Base-by-base conservation (phyloP, 768 basidiomycete genomes). In the Amanita jacksonii region DNA sequence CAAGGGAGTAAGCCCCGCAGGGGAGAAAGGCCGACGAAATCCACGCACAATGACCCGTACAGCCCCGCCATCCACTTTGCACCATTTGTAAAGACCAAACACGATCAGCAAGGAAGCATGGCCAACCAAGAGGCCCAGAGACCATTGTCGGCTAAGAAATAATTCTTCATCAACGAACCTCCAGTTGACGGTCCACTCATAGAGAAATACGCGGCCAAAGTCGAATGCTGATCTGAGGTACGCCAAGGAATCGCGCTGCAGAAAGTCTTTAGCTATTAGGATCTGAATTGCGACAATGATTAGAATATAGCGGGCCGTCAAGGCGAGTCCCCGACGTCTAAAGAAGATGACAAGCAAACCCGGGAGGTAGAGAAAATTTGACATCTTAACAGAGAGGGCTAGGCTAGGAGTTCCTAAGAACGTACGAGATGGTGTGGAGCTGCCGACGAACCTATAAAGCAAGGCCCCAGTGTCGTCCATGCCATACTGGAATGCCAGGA, bases 101-200 rank as follows among this genome's bases (percentile, higher is more conserved):
- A 66, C 63, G 8, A 72, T 56, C 28, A 97, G 65, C 3, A 69
- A 63, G 0, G 63, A 60, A 8, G 76, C 58, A 56, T 97, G 93
- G 4, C 75, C 78, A 10, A 74, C 48, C 13, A 98, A 64, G 12
- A 99, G 67, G 0, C 66, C 62, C 32, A 59, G 64, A 1, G 85
- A 79, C 64, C 83, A 85, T 34, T 55, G 58, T 2, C 62, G 58
- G 48, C 78, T 81, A 37, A 88, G 63, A 63, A 97, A 98, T 4
- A 67, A 68, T n/a, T 74, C 66, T 57, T 92, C 86, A 20, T 72
- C 66, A 2, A 99, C 50, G 55, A 94, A 84, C 35, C 91, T 76
- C 96, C 96, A 99, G 57, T 98, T 99, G 45, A 97, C 92, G 0
- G 94, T 97, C 94, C 94, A 99, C 58, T 87, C 81, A 62, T 86